phyloP scores from a whole-genome alignment of 768 basidiomycete genomes.

The Boletus patriciae region DNA sequence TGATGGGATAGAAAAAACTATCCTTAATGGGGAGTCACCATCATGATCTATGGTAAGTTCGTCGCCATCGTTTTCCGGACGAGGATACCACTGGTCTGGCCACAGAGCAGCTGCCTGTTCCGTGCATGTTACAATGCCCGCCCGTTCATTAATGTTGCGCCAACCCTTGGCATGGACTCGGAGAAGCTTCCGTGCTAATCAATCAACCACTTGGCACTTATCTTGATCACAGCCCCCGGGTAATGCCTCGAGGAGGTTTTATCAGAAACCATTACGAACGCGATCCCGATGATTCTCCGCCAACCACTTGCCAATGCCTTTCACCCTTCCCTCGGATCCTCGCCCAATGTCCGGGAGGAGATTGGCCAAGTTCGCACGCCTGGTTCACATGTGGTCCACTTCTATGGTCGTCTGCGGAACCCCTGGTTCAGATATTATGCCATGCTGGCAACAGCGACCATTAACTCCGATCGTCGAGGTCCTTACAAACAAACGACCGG shows the following conservation, averaged over 20 bases:
- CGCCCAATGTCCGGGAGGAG: background rate
- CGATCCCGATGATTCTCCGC: background rate
- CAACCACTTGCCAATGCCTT: background rate
- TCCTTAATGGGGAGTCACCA: background rate
- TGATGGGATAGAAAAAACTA: conserved; percentile 2
- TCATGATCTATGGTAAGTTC: conserved; percentile 1
- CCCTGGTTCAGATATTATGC: background rate
- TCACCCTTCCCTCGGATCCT: background rate
- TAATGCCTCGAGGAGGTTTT: conserved; percentile 9
- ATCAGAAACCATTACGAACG: conserved; percentile 14
- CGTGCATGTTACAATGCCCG: background rate
- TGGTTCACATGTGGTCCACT: background rate
- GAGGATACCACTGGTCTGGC: background rate
- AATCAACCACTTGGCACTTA: conserved; percentile 12
- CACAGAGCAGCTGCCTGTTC: conserved; percentile 1
- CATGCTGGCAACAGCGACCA: background rate
- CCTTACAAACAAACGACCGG: background rate
- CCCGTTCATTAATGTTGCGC: background rate
- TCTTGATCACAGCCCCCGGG: conserved; percentile 5
- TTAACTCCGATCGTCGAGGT: conserved; percentile 1
- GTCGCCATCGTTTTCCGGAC: background rate
- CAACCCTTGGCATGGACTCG: conserved; percentile 11
- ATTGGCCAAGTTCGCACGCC: background rate
- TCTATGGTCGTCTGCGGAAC: conserved; percentile 1
- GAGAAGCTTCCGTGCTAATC: conserved; percentile 18